phyloP scores from a whole-genome alignment of 495 filamentous ascomycete species.

The Daldinia loculata region DNA sequence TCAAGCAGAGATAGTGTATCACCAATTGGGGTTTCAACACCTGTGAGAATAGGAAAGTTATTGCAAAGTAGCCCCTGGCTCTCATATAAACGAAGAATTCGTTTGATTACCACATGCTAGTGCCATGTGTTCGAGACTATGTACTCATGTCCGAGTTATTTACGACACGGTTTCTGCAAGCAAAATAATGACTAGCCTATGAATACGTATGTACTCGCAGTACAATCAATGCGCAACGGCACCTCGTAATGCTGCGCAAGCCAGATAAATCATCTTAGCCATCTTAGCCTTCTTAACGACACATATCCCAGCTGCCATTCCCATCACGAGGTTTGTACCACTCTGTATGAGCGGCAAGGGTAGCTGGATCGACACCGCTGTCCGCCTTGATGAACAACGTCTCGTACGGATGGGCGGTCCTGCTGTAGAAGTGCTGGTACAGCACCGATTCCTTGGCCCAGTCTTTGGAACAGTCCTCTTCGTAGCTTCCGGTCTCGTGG shows the following conservation, averaged over 20 bases:
- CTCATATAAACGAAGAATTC: background rate
- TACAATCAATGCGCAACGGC: background rate
- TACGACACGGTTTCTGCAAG: background rate
- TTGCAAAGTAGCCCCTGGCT: background rate
- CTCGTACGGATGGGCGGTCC: conserved; percentile 47
- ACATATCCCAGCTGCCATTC: conserved; percentile 41
- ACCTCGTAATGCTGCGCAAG: background rate
- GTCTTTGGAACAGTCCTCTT: conserved; percentile 13
- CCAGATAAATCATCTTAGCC: background rate
- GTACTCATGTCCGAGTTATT: background rate
- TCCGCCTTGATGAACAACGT: conserved; percentile 48
- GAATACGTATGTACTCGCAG: background rate
- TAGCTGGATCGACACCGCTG: conserved; percentile 29
- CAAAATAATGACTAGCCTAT: background rate
- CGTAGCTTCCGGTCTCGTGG: conserved; percentile 16
- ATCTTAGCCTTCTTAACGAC: conserved; percentile 3
- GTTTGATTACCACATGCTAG: background rate
- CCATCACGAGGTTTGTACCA: conserved; percentile 23
- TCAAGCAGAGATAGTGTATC: background rate
- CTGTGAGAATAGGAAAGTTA: background rate
- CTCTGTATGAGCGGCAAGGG: conserved; percentile 37
- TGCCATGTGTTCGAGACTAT: background rate
- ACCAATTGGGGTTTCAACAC: background rate
- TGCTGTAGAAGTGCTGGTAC: conserved; percentile 31
- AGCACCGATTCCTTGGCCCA: conserved; percentile 23